A percentile compares a stretch with the other conserved stretches of the same genome.
These are phyloP conservation scores for Aspergillus homomorphus DNA, from an alignment of 495 filamentous ascomycete genomes.

Conservation along the genomic window DNA sequence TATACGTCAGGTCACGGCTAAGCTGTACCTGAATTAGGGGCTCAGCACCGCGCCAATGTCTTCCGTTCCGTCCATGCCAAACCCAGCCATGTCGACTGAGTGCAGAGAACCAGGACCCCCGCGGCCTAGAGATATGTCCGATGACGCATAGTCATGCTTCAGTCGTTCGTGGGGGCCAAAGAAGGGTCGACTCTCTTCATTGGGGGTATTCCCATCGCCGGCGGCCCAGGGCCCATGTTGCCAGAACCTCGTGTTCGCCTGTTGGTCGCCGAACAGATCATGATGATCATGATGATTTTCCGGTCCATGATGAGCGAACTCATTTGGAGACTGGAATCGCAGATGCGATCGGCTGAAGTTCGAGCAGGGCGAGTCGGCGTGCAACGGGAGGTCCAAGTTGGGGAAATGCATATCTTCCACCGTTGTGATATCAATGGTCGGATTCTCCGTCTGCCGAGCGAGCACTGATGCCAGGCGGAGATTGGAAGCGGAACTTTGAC, in stretches of 20 bases:
- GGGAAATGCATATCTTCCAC: constrained; percentile 43
- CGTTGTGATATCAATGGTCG: constrained; percentile 48
- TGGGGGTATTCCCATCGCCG: constrained; percentile 50
- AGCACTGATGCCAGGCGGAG: constrained; percentile 42
- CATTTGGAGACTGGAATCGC: constrained; percentile 45
- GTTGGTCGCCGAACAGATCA: constrained; percentile 48
- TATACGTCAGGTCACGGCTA: constrained; percentile 20
- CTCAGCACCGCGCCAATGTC: constrained; percentile 40
- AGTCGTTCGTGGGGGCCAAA: constrained; percentile 48
- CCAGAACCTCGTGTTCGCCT: constrained; percentile 50
- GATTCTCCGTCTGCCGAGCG: constrained; percentile 46
- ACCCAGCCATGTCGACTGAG: constrained; percentile 50
- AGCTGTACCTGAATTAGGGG: constrained; percentile 27
- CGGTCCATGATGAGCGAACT: constrained; percentile 41
- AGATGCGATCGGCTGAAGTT: constrained; percentile 49
- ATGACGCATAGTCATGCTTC: constrained; percentile 51
- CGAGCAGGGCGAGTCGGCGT: constrained; percentile 47
- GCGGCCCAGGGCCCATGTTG: constrained; percentile 47
- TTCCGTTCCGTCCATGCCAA: constrained; percentile 41
- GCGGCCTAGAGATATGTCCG: constrained; percentile 45
- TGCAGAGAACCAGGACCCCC: constrained; percentile 47
- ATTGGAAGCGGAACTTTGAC: constrained; percentile 44
- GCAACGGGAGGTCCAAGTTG: constrained; percentile 41
- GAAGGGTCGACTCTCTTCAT: constrained; percentile 47
- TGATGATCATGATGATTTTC: constrained; percentile 45